These are phyloP conservation scores for Microthyrium microscopicum DNA, from an alignment of 2,329 filamentous ascomycete genomes.

Conservation along the genomic window DNA sequence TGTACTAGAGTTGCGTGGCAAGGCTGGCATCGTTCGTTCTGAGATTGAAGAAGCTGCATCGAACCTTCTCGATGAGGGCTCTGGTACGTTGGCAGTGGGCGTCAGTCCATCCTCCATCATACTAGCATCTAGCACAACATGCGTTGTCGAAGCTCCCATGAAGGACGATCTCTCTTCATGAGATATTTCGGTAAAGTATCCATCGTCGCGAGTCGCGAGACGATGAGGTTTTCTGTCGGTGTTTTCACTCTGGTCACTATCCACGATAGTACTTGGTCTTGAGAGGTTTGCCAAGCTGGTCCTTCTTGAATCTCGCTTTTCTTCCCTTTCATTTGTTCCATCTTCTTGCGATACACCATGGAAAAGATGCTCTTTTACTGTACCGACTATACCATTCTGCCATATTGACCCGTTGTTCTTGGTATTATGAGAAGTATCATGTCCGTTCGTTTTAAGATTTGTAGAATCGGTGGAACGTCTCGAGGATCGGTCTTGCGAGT, in stretches of 20 bases:
- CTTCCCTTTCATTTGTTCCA: no score
- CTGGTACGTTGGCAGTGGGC: conserved; percentile 1
- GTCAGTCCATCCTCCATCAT: conserved; percentile 1
- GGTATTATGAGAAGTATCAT: no score
- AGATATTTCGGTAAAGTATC: conserved; percentile 24
- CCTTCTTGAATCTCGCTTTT: not conserved
- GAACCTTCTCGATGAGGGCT: not conserved
- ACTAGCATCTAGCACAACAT: not conserved
- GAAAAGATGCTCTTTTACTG: no score
- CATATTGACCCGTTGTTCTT: no score
- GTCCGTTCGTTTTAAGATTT: no score
- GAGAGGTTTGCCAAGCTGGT: not conserved
- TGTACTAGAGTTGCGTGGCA: not conserved
- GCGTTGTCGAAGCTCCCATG: conserved; percentile 8
- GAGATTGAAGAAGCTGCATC: conserved; percentile 12
- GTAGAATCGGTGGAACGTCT: no score
- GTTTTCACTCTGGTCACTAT: no score
- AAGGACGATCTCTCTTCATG: conserved; percentile 2
- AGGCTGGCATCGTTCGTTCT: conserved; percentile 15
- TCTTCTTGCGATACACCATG: no score
- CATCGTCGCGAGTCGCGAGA: conserved; percentile 22
- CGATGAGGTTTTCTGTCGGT: not conserved
- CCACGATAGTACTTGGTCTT: no score
- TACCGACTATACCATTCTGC: no score
- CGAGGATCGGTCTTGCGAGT: no score